Evolutionary conservation across 441 rosid genomes (phyloP).

Genomic region (Breynia disticha): DNA sequence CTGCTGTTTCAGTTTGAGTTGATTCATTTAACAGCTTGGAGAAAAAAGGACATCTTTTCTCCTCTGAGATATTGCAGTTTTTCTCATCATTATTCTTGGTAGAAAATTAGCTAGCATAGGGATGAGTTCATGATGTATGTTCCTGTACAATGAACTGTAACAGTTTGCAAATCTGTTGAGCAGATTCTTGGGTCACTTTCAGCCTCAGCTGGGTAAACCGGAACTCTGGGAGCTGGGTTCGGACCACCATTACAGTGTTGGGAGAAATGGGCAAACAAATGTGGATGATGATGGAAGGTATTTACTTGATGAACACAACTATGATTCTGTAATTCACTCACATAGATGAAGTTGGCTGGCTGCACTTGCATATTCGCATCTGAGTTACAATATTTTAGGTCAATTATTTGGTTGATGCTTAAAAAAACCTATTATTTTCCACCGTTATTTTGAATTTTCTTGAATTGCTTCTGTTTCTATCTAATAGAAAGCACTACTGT

Average conservation of each 20-base stretch:
- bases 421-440: no score
- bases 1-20: no score
- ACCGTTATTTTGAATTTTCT: no score
- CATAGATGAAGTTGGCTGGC: no score
- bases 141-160: background rate
- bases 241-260: slow-evolving; percentile 50
- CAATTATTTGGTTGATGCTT: no score
- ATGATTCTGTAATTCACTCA: background rate
- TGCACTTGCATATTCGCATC: no score
- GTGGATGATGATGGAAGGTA: slow-evolving; percentile 65
- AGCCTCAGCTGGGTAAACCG: slow-evolving; percentile 67
- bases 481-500: no score
- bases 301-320: slow-evolving; percentile 13
- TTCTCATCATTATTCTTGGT: background rate
- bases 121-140: no score
- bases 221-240: slow-evolving; percentile 90
- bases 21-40: no score
- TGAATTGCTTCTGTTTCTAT: no score
- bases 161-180: slow-evolving; percentile 4
- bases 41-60: no score
- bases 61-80: background rate
- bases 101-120: background rate
- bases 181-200: slow-evolving; percentile 95
- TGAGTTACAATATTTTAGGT: no score
- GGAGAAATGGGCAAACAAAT: slow-evolving; percentile 52